A percentile compares a stretch with the other conserved stretches of the same genome.
Conservation (phyloP, 2,329 filamentous ascomycete species). For the Trichoderma koningii region DNA sequence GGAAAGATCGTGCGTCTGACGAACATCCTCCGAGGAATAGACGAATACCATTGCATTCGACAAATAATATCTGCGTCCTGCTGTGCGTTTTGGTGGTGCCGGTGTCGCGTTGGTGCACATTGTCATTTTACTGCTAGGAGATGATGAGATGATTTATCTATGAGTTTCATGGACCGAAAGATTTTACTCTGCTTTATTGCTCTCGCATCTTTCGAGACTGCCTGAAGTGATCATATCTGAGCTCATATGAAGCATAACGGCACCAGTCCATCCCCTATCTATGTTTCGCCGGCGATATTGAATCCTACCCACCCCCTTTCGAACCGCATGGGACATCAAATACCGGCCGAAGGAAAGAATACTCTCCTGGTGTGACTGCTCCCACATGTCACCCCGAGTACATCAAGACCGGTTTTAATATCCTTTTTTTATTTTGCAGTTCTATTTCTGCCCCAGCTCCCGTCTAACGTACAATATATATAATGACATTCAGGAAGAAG, state of each 20-base stretch:
- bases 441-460: conserved; percentile 25
- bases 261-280: no score
- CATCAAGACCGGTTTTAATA: background rate
- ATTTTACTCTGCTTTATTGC: background rate
- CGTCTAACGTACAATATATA: conserved; percentile 41
- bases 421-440: conserved; percentile 25
- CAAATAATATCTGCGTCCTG: conserved; percentile 27
- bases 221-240: background rate
- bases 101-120: background rate
- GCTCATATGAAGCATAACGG: background rate
- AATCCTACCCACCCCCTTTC: background rate
- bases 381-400: background rate
- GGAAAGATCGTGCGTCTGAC: conserved; percentile 47
- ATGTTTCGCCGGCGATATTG: background rate
- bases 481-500: conserved; percentile 45
- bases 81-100: background rate
- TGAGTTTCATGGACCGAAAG: conserved; percentile 7
- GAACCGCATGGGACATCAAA: background rate
- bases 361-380: no score
- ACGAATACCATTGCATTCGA: conserved; percentile 48
- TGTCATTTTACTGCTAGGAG: background rate
- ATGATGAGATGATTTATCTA: conserved; percentile 11
- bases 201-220: background rate
- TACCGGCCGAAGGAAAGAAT: no score
- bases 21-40: conserved; percentile 47